Evolutionary conservation across 352 stramenopile genomes (phyloP).

Genomic region (Phytophthora melonis): DNA sequence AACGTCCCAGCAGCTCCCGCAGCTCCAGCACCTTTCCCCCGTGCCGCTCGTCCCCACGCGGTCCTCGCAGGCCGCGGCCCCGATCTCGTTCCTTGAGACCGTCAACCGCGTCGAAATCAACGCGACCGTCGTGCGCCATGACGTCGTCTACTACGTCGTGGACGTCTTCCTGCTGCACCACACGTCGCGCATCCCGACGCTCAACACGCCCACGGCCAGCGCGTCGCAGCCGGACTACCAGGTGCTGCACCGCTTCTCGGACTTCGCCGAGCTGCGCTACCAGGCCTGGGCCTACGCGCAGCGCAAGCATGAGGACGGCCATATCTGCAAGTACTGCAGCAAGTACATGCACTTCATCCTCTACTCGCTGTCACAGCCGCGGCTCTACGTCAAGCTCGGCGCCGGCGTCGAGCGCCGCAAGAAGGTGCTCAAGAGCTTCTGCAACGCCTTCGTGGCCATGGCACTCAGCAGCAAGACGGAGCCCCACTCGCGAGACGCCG

Average conservation of each 20-base stretch:
- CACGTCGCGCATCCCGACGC: constrained; percentile 64
- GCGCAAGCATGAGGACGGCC: constrained; percentile 43
- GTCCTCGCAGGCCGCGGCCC: constrained; percentile 36
- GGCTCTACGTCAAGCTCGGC: constrained; percentile 47
- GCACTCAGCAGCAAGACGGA: constrained; percentile 45
- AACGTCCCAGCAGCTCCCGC: constrained; percentile 39
- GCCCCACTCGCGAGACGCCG: constrained; percentile 27
- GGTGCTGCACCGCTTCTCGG: constrained; percentile 54
- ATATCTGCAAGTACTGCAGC: constrained; percentile 57
- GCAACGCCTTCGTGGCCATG: constrained; percentile 54
- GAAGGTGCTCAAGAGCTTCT: constrained; percentile 52
- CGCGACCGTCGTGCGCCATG: constrained; percentile 39
- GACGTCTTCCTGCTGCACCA: constrained; percentile 68
- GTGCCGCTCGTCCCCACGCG: constrained; percentile 56
- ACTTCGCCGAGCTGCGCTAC: constrained; percentile 57
- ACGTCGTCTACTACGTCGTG: constrained; percentile 57
- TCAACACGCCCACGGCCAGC: constrained; percentile 42
- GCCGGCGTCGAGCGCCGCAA: constrained; percentile 44
- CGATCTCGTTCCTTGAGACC: constrained; percentile 48
- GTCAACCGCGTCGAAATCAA: constrained; percentile 63
- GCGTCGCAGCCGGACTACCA: constrained; percentile 48
- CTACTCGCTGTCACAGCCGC: constrained; percentile 52
- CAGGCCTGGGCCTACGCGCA: constrained; percentile 52
- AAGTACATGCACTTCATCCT: constrained; percentile 66
- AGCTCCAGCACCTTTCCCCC: constrained; percentile 70